These are phyloP conservation scores for Cutaneotrichosporon sp. DNA, from an alignment of 1,284 basidiomycete genomes.

Conservation along the genomic window DNA sequence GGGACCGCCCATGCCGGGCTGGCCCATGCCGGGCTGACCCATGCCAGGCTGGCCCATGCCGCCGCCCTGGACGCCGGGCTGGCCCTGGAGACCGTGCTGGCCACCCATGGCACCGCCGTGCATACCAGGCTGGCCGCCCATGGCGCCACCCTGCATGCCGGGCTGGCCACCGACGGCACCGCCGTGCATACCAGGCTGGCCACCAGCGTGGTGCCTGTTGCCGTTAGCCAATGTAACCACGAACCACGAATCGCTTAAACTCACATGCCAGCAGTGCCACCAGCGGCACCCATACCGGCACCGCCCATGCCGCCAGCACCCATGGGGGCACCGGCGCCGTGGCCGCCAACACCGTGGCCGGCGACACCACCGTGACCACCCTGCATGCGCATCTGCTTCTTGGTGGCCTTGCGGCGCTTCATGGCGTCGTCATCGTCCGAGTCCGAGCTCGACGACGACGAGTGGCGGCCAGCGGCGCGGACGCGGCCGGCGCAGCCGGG, in stretches of 20 bases:
- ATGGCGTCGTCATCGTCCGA: conserved; percentile 9
- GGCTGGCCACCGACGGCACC: not conserved
- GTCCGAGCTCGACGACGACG: conserved; percentile 10
- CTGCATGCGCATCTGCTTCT: conserved; percentile 5
- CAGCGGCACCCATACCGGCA: not conserved
- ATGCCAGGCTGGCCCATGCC: not conserved
- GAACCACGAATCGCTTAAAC: too few relatives aligned
- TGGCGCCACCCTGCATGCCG: not conserved
- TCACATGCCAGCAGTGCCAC: too few relatives aligned
- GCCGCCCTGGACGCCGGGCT: not conserved
- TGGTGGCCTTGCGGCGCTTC: conserved; percentile 10
- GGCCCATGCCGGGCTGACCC: conserved; percentile 1
- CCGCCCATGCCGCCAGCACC: not conserved
- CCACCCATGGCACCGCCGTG: not conserved
- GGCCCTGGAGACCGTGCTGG: conserved; percentile 4
- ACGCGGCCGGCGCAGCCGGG: conserved; percentile 13
- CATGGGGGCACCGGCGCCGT: not conserved
- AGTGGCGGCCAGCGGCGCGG: conserved; percentile 6
- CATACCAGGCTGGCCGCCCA: not conserved
- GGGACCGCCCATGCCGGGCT: conserved; percentile 5
- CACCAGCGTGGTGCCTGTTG: not conserved
- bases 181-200: not conserved
- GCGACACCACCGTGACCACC: not conserved
- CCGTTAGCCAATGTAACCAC: too few relatives aligned
- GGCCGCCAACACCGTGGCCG: not conserved